These are phyloP conservation scores for Trichoderma gracile DNA, from an alignment of 2,329 filamentous ascomycete species.

Conservation along the genomic window DNA sequence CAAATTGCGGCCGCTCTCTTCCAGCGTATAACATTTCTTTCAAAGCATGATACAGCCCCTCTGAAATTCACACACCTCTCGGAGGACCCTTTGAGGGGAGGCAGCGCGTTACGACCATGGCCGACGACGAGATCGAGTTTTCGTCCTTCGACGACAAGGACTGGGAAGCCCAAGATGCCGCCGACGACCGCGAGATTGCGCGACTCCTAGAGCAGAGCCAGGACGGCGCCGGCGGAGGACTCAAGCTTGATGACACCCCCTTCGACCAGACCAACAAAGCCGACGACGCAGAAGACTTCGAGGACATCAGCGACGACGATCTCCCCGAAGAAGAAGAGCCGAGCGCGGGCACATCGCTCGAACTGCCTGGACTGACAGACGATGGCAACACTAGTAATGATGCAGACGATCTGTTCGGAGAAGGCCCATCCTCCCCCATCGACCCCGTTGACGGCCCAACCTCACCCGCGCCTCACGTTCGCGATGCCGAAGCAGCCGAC, in stretches of 20 bases:
- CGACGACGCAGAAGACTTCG: constrained; percentile 86
- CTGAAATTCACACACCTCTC: constrained; percentile 29
- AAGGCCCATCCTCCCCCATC: constrained; percentile 54
- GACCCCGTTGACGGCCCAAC: constrained; percentile 45
- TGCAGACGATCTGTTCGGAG: constrained; percentile 69
- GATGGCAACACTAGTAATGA: constrained; percentile 62
- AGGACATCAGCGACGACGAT: constrained; percentile 90
- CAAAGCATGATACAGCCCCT: constrained; percentile 35
- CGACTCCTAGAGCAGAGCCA: constrained; percentile 47
- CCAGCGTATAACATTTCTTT: not conserved
- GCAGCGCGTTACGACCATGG: constrained; percentile 37
- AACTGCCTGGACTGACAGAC: constrained; percentile 58
- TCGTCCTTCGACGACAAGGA: constrained; percentile 40
- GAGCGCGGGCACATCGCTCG: constrained; percentile 44
- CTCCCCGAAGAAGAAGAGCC: constrained; percentile 76
- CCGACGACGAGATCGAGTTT: constrained; percentile 38
- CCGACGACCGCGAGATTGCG: constrained; percentile 52
- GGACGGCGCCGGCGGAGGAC: constrained; percentile 41
- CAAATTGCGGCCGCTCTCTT: too few relatives aligned
- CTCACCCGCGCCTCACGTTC: constrained; percentile 48
- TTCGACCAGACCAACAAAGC: constrained; percentile 77
- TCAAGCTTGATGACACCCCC: constrained; percentile 47
- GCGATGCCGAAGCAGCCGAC: constrained; percentile 42
- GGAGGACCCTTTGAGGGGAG: constrained; percentile 32
- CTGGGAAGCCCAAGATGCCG: constrained; percentile 48